Evolutionary conservation across 768 basidiomycete genomes (phyloP).

Genomic region (Pilatotrama ljubarskyi): DNA sequence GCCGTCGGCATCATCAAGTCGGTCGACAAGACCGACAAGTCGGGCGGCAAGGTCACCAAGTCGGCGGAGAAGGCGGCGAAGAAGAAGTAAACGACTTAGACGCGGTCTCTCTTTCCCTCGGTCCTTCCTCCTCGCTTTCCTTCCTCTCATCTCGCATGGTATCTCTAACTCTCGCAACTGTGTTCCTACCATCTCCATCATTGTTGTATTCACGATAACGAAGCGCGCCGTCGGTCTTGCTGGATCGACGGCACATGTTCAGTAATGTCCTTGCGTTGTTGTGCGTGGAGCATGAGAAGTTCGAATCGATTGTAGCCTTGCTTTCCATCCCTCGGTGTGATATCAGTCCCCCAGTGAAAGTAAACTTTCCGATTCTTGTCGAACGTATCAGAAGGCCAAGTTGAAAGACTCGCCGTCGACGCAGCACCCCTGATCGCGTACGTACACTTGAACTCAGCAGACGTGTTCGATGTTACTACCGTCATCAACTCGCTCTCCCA

Average conservation of each 20-base stretch:
- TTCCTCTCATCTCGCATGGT: slow-evolving; percentile 43
- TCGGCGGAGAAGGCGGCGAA: slow-evolving; percentile 94
- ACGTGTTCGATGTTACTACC: slow-evolving; percentile 71
- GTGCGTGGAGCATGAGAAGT: slow-evolving; percentile 34
- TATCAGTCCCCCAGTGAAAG: too few species aligned
- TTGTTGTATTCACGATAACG: slow-evolving; percentile 40
- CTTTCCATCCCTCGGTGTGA: slow-evolving; percentile 5
- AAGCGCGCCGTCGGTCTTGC: slow-evolving; percentile 31
- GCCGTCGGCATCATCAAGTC: slow-evolving; percentile 99
- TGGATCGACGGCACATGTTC: slow-evolving; percentile 34
- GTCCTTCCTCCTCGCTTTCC: slow-evolving; percentile 44
- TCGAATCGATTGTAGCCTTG: slow-evolving; percentile 32
- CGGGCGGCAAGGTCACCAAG: slow-evolving; percentile 92
- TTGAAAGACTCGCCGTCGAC: too few species aligned
- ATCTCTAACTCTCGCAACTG: slow-evolving; percentile 35
- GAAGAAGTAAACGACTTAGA: slow-evolving; percentile 80
- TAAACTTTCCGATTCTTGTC: too few species aligned
- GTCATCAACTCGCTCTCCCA: slow-evolving; percentile 62
- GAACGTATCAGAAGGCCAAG: too few species aligned
- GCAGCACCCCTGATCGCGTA: too few species aligned
- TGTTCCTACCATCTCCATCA: slow-evolving; percentile 32
- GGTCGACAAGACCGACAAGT: slow-evolving; percentile 92
- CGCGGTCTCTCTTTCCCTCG: slow-evolving; percentile 43
- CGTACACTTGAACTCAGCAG: too few species aligned
- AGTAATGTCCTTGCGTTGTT: slow-evolving; percentile 29